Percentiles rank a stretch among this genome's conserved stretches.
Evolutionary conservation across 1,139 yeast species (phyloP).

Genomic region (Yamadazyma dendronema): DNA sequence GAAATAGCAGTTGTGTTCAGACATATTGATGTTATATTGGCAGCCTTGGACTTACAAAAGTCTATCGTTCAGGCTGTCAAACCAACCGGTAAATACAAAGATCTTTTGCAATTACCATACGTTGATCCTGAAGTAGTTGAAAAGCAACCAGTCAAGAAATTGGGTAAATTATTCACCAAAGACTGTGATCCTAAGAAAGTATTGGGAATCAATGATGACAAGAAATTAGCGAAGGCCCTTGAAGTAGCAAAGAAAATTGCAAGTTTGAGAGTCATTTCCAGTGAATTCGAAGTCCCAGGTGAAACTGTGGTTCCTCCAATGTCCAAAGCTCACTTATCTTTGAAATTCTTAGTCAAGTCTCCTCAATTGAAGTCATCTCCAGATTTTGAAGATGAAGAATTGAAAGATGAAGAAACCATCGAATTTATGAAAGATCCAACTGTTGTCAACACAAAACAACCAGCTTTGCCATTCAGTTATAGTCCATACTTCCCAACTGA

Average conservation of each 20-base stretch:
- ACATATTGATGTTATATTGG: slow-evolving; percentile 60
- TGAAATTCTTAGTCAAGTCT: slow-evolving; percentile 76
- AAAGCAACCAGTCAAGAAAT: slow-evolving; percentile 47
- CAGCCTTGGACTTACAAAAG: slow-evolving; percentile 68
- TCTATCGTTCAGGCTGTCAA: slow-evolving; percentile 78
- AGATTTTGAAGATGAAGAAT: slow-evolving; percentile 38
- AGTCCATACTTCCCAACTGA: slow-evolving; percentile 74
- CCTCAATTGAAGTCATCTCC: slow-evolving; percentile 63
- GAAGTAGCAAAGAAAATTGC: slow-evolving; percentile 69
- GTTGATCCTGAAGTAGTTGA: slow-evolving; percentile 50
- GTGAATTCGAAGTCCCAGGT: slow-evolving; percentile 86
- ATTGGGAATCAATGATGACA: slow-evolving; percentile 53
- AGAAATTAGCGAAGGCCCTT: slow-evolving; percentile 48
- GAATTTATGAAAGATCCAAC: slow-evolving; percentile 74
- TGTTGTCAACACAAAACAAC: slow-evolving; percentile 61
- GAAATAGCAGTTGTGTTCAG: slow-evolving; percentile 83
- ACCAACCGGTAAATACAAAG: slow-evolving; percentile 53
- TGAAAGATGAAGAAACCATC: slow-evolving; percentile 50
- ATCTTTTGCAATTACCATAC: slow-evolving; percentile 78
- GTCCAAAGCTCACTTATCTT: slow-evolving; percentile 69
- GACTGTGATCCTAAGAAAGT: slow-evolving; percentile 50
- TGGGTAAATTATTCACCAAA: slow-evolving; percentile 64
- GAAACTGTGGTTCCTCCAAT: slow-evolving; percentile 73
- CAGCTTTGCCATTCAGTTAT: slow-evolving; percentile 58
- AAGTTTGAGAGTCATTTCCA: slow-evolving; percentile 61